These are phyloP conservation scores for Paracamarosporium sp. DNA, from an alignment of 2,329 filamentous ascomycete genomes.

Conservation along the genomic window DNA sequence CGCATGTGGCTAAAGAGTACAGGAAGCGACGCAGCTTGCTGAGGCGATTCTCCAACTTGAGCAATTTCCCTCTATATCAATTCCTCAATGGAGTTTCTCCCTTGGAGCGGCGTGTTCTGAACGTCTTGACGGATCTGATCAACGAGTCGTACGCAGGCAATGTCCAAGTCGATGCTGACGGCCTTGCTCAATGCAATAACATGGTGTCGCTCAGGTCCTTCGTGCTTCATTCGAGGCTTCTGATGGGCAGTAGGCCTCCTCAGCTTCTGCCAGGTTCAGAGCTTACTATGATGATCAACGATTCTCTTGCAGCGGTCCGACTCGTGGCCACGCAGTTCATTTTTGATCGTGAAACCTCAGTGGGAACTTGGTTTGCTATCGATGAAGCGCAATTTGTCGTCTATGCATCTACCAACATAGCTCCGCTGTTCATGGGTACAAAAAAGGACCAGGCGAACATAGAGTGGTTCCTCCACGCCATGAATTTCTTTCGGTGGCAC, in stretches of 20 bases:
- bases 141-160: slow-evolving; percentile 44
- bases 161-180: slow-evolving; percentile 21
- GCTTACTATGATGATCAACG: slow-evolving; percentile 14
- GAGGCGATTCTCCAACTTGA: slow-evolving; percentile 19
- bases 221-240: slow-evolving; percentile 32
- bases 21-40: slow-evolving; percentile 33
- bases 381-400: slow-evolving; percentile 54
- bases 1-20: slow-evolving; percentile 31
- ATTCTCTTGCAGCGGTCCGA: slow-evolving; percentile 34
- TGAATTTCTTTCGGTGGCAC: slow-evolving; percentile 63
- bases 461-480: slow-evolving; percentile 54
- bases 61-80: not conserved
- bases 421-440: slow-evolving; percentile 51
- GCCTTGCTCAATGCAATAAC: slow-evolving; percentile 42
- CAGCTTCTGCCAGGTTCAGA: not conserved
- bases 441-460: slow-evolving; percentile 51
- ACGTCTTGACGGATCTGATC: slow-evolving; percentile 52
- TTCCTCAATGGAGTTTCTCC: slow-evolving; percentile 27
- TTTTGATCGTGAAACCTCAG: slow-evolving; percentile 23
- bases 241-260: slow-evolving; percentile 33
- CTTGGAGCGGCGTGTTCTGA: slow-evolving; percentile 43
- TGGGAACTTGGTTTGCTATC: slow-evolving; percentile 44
- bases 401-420: slow-evolving; percentile 44
- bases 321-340: slow-evolving; percentile 43
- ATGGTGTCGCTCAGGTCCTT: slow-evolving; percentile 39